These are phyloP conservation scores for Mycena indigotica DNA, from an alignment of 768 basidiomycete species.

Conservation along the genomic window DNA sequence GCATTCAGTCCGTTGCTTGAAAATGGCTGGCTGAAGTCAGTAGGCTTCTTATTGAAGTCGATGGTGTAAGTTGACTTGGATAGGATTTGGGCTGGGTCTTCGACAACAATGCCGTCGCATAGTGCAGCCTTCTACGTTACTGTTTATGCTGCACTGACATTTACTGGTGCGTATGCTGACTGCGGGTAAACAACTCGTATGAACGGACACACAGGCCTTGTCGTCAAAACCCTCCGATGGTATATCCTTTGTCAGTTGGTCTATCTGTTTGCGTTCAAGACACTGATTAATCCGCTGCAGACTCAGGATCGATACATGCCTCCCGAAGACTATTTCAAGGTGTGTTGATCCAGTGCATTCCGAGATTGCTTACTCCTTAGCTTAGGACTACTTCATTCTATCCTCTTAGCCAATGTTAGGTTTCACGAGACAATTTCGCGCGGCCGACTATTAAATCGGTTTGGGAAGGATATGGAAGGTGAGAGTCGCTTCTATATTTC, in stretches of 20 bases:
- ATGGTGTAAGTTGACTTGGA: neutral
- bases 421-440: constrained; percentile 91
- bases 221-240: constrained; percentile 43
- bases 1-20: constrained; percentile 67
- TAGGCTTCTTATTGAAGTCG: neutral
- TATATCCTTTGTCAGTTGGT: constrained; percentile 64
- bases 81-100: constrained; percentile 46
- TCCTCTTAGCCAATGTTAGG: constrained; percentile 83
- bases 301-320: constrained; percentile 77
- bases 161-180: neutral
- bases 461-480: constrained; percentile 89
- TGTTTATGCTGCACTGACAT: constrained; percentile 57
- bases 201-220: constrained; percentile 48
- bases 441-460: constrained; percentile 78
- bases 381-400: constrained; percentile 67
- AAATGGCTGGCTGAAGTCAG: constrained; percentile 68
- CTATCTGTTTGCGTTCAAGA: neutral
- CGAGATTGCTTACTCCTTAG: neutral
- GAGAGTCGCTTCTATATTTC: constrained; percentile 21
- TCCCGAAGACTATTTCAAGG: constrained; percentile 74
- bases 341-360: constrained; percentile 26
- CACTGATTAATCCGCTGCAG: constrained; percentile 26
- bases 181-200: no score
- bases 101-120: constrained; percentile 32
- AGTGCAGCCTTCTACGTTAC: constrained; percentile 62